Evolutionary conservation across 164 flowering plant genomes (phyloP), one percentile per base, ranked within the genome.

Genomic region (grape (Vitis vinifera)): DNA sequence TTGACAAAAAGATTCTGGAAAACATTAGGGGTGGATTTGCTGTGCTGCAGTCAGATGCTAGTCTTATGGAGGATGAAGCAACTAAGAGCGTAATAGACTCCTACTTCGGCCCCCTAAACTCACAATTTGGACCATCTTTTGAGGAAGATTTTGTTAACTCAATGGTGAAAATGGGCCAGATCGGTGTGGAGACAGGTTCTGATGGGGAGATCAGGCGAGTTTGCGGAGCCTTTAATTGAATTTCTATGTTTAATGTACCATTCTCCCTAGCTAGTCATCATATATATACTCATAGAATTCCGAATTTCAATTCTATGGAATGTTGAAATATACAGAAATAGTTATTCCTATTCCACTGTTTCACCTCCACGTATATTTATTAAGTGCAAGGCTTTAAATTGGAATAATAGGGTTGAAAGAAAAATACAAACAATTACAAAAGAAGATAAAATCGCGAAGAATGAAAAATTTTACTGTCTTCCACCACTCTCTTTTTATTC

Each of bases 1-100:
- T 92, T 31, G 97, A 89, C 72, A 66, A 65, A 3, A 79, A 75
- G 23, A 83, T 90, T 49, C 66, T 90, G 27, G 56, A 61, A 17
- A 92, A 92, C 79, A 85, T 92, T 0, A 81, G 84, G 60, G 63
- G 60, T 10, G 97, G 97, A 1, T 81, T 83, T 11, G 97, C 89
- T 0, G 97, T 92, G 52, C 67, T 92, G 8, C 81, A 81, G 73
- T 83, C 97, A 0, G 97, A 90, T 65, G 92, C 97, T 0, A 71
- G 75, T 58, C 85, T 92, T 0, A 84, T 82, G 19, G 78, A 82
- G 1, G 92, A 90, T 47, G 71, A 16, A 13, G 73, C 57, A 1
- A 90, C 95, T 0, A 80, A 62, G 62, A 50, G 51, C 0, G 69
- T 88, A 2, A 55, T 92, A 0, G 90, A 92, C 56, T 87, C 91